Evolutionary conservation across 805 yeast genomes (phyloP), one percentile per base, ranked within the genome.

Genomic region (Myxozyma sirexii): DNA sequence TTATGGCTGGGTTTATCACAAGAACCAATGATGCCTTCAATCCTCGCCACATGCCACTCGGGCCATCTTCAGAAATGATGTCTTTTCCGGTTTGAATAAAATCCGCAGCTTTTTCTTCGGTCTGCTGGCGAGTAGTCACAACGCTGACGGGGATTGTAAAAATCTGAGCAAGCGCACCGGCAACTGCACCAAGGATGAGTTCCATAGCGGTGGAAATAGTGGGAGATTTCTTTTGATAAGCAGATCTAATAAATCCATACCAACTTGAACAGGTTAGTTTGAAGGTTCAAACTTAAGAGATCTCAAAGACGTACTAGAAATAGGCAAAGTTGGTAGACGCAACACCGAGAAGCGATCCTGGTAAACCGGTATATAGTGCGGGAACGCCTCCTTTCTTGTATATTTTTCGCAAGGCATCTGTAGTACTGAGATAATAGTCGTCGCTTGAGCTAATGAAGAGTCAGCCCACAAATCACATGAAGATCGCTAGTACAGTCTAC

Each of bases 91-190:
- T 74, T 17, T 70, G 71, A 2, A 75, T 46, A n/a, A 84, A 75
- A 4, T 75, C 41, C 6, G 27, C 31, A 6, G 49, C 51, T 24
- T 24, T 47, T 19, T 62, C 57, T 23, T 60, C 62, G 3, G 78
- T 73, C 68, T 77, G 80, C 70, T 84, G 85, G 64, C 82, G 76
- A 7, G 86, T 81, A 15, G 96, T 85, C 53, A 88, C 80, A 10
- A 88, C 91, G 38, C 85, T 80, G 59, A 90, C 85, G n/a, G 96
- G 96, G 71, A 85, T 83, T 24, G 96, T 88, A 73, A 87, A 85
- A 54, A 88, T 64, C 73, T 89, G 93, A 8, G 94, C 88, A 38
- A 88, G 76, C 0, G 93, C 88, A 6, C 94, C 96, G 2, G 96
- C 94, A 49, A 84, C 73, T 1, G 92, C 89, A 0, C 96, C 96